Evolutionary conservation across 306 rosid genomes (phyloP), one percentile per base, ranked within the genome.

Genomic region (Pachyrhizus erosus): DNA sequence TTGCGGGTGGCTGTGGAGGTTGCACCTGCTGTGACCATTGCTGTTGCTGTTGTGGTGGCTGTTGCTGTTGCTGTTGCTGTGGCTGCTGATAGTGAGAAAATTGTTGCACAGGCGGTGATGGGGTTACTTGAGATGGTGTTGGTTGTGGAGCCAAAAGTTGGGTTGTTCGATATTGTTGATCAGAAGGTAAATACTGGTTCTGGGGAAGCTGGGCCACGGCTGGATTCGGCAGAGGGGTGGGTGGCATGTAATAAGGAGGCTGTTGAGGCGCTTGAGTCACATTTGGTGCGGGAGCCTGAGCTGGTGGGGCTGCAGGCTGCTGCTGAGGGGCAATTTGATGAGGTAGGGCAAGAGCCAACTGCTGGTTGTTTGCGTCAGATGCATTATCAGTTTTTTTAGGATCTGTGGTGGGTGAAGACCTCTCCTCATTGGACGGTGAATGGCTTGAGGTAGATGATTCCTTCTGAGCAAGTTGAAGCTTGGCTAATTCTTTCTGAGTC

Each of bases 401-500:
- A 83, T 93, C 98, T 1, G 86, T 45, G 18, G 89, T 74, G 23
- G 94, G 87, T 7, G 94, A 88, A 67, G 90, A 82, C 73, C 89
- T 90, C 70, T 92, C 99, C 88, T 96, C 99, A 46, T 85, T 92
- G 69, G 92, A 82, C 46, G 93, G 97, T 1, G 92, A 83, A 84
- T 92, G 97, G 81, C 64, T 89, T 24, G 94, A 86, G 17, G 94
- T 84, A 78, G 92, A 88, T 77, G 99, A 91, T 72, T 89, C 99
- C 74, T 93, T 96, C 82, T 89, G 99, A 4, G 82, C 91, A 80
- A 86, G 94, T 85, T 96, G 99, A 86, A 92, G 97, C 88, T 96
- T 96, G 75, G 98, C 97, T 67, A 96, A 71, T 77, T 96, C 98
- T 85, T 93, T 96, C 84, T 96, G 98, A 55, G 99, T 86, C 60